phyloP scores from a whole-genome alignment of 192 early-diverging fungal species.

The Coemansia sp. region DNA sequence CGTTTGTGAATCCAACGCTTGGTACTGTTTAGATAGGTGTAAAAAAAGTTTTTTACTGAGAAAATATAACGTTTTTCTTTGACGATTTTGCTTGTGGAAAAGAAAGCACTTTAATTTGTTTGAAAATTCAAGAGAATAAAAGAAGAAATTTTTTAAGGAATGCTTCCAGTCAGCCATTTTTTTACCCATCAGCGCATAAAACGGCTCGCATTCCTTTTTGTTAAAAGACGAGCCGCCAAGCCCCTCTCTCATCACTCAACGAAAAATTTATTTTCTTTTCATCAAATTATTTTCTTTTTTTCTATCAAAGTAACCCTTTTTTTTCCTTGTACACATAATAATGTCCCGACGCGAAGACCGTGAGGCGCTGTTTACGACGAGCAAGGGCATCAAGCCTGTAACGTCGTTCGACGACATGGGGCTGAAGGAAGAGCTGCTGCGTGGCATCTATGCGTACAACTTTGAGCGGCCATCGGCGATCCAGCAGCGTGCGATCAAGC shows the following conservation, averaged over 20 bases:
- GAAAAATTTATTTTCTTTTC: too few relatives aligned
- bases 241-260: too few relatives aligned
- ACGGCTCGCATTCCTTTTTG: too few relatives aligned
- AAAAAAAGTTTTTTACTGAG: too few relatives aligned
- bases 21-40: not conserved
- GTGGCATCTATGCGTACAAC: slow-evolving; percentile 98
- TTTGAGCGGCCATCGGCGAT: slow-evolving; percentile 98
- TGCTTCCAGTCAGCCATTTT: too few relatives aligned
- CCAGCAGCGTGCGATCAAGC: slow-evolving; percentile 95
- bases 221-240: too few relatives aligned
- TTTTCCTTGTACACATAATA: not conserved
- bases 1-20: not conserved
- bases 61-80: too few relatives aligned
- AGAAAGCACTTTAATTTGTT: not conserved
- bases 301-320: not conserved
- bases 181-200: too few relatives aligned
- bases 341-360: slow-evolving; percentile 9
- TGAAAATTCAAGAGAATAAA: not conserved
- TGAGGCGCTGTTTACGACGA: slow-evolving; percentile 62
- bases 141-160: too few relatives aligned
- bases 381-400: slow-evolving; percentile 80
- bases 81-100: too few relatives aligned
- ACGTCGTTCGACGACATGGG: slow-evolving; percentile 92
- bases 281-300: too few relatives aligned
- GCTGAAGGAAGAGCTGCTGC: slow-evolving; percentile 94